Conservation (phyloP, 2,329 filamentous ascomycete species). For the Ophiostoma australiae region DNA sequence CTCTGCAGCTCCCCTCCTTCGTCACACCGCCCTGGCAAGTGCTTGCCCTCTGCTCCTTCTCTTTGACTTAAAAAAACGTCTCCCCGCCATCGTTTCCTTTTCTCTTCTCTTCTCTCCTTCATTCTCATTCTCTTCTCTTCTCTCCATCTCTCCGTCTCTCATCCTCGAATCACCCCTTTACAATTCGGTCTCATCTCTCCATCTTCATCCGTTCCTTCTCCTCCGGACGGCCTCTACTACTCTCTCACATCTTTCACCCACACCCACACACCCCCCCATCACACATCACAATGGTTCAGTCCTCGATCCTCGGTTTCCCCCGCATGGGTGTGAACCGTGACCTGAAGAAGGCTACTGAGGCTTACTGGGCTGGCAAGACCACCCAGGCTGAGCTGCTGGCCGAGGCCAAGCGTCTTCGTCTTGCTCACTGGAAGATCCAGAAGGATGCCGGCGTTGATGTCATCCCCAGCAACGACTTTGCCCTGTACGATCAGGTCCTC, state of each 20-base stretch:
- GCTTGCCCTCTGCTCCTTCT: slow-evolving; percentile 9
- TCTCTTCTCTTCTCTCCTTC: slow-evolving; percentile 10
- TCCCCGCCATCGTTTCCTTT: slow-evolving; percentile 20
- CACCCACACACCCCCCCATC: slow-evolving; percentile 19
- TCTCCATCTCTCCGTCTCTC: slow-evolving; percentile 16
- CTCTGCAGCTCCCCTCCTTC: slow-evolving; percentile 19
- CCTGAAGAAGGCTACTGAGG: slow-evolving; percentile 99
- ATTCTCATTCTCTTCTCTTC: slow-evolving; percentile 14
- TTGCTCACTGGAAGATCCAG: slow-evolving; percentile 99
- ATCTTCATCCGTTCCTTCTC: slow-evolving; percentile 23
- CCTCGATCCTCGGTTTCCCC: slow-evolving; percentile 92
- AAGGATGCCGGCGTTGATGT: slow-evolving; percentile 95
- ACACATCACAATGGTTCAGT: slow-evolving; percentile 55
- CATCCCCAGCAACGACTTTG: slow-evolving; percentile 99
- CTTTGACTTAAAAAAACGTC: slow-evolving; percentile 23
- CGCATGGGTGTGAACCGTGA: slow-evolving; percentile 98
- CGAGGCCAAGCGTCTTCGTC: slow-evolving; percentile 94
- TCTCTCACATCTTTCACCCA: slow-evolving; percentile 17
- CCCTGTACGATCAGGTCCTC: slow-evolving; percentile 96
- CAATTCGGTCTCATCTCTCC: slow-evolving; percentile 7
- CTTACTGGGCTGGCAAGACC: slow-evolving; percentile 94
- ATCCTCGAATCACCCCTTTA: not conserved
- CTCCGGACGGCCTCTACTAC: slow-evolving; percentile 21
- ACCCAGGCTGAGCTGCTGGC: slow-evolving; percentile 83
- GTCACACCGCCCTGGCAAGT: slow-evolving; percentile 25